These are phyloP conservation scores for Bocquillonia castaneifolia DNA, from an alignment of 441 rosid species.

Conservation along the genomic window DNA sequence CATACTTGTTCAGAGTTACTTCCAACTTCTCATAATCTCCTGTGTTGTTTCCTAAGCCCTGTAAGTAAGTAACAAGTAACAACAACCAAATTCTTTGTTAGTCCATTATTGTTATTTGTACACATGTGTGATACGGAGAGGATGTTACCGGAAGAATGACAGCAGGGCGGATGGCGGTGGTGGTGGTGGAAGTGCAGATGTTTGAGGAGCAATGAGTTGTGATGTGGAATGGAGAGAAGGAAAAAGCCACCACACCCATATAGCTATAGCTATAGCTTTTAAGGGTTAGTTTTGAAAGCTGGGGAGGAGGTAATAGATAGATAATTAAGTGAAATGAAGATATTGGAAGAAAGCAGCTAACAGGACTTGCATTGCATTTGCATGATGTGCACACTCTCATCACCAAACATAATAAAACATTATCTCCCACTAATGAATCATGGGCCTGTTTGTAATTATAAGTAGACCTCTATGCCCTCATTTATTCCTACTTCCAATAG, in stretches of 20 bases:
- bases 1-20: slow-evolving; percentile 45
- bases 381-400: slow-evolving; percentile 10
- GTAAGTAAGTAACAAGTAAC: no score
- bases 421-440: not conserved
- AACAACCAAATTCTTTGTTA: not conserved
- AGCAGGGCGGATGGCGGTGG: slow-evolving; percentile 55
- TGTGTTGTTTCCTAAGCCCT: slow-evolving; percentile 90
- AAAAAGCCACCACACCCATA: slow-evolving; percentile 49
- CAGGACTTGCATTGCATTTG: not conserved
- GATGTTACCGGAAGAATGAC: slow-evolving; percentile 75
- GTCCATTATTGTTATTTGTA: not conserved
- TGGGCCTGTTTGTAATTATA: slow-evolving; percentile 2
- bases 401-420: no score
- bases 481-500: no score
- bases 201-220: slow-evolving; percentile 30
- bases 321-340: no score
- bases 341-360: not conserved
- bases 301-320: not conserved
- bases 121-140: not conserved
- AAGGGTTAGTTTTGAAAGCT: slow-evolving; percentile 16
- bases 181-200: slow-evolving; percentile 17
- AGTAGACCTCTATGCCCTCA: no score
- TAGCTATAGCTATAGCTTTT: no score
- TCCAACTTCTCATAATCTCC: slow-evolving; percentile 69
- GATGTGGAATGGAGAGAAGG: slow-evolving; percentile 36